Conservation (phyloP, 176 grass and related monocot species). For the Paspalum notatum region DNA sequence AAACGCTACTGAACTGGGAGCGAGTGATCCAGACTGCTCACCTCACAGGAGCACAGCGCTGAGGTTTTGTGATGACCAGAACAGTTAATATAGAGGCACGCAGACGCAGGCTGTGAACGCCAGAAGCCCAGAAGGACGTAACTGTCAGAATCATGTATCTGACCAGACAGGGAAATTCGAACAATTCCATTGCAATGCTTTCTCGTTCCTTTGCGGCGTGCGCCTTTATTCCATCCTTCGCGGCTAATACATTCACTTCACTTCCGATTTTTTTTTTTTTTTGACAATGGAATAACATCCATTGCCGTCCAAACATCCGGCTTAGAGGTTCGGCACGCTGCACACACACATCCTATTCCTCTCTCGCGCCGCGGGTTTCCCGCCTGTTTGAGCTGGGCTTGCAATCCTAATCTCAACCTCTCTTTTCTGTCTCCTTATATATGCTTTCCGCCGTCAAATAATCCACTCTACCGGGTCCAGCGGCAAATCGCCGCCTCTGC, state of each 20-base stretch:
- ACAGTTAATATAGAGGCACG: background rate
- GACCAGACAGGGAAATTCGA: conserved; percentile 23
- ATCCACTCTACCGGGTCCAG: no score
- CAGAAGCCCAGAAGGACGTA: conserved; percentile 6
- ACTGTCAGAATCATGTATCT: background rate
- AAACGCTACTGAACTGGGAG: background rate
- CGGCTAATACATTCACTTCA: conserved; percentile 46
- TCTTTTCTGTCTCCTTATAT: no score
- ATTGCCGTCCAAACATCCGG: conserved; percentile 17
- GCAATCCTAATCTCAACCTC: no score
- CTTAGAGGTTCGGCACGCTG: no score
- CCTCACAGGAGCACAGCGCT: background rate
- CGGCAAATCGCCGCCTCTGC: no score
- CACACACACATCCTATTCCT: no score
- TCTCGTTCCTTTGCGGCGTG: conserved; percentile 45
- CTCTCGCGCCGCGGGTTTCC: no score
- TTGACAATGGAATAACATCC: conserved; percentile 38
- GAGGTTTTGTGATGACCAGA: background rate
- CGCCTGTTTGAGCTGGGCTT: no score
- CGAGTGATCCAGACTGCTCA: background rate
- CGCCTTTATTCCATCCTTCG: conserved; percentile 75
- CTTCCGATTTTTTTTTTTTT: no score
- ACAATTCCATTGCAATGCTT: conserved; percentile 57
- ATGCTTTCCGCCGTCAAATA: no score
- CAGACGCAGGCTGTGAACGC: background rate